Percentiles rank a stretch among this genome's conserved stretches.
Conservation (phyloP, 495 filamentous ascomycete species). For the Neurospora sp. region DNA sequence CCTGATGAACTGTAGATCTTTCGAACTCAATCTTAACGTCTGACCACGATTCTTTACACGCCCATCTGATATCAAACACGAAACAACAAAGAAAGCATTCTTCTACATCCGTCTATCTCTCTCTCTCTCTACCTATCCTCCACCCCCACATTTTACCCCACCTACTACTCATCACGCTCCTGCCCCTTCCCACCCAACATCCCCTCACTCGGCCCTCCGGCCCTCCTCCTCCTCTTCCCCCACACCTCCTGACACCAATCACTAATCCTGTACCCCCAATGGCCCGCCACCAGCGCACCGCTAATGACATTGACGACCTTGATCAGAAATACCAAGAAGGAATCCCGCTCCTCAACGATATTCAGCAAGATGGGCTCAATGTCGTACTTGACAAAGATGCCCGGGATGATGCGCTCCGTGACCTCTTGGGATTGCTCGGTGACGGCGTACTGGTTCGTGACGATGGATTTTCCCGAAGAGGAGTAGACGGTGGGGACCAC, state of each 20-base stretch:
- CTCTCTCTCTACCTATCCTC: background rate
- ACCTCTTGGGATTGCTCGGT: constrained; percentile 69
- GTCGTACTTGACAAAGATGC: constrained; percentile 98
- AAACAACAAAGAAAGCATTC: background rate
- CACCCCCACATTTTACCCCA: background rate
- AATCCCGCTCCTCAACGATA: constrained; percentile 70
- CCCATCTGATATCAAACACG: background rate
- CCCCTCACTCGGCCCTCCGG: constrained; percentile 41
- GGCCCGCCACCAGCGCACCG: constrained; percentile 50
- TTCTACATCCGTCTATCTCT: background rate
- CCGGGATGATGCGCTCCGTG: constrained; percentile 63
- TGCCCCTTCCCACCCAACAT: constrained; percentile 35
- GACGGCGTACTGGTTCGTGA: constrained; percentile 97
- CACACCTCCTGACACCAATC: constrained; percentile 42
- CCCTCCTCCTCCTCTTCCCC: constrained; percentile 36
- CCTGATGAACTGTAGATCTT: background rate
- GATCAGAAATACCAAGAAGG: constrained; percentile 64
- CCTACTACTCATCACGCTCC: background rate
- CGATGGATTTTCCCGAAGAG: constrained; percentile 52
- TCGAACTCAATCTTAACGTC: background rate
- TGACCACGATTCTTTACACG: background rate
- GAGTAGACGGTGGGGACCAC: constrained; percentile 94
- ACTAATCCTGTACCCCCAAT: constrained; percentile 48
- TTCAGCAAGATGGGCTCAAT: constrained; percentile 91
- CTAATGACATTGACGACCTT: constrained; percentile 56